Evolutionary conservation across 176 grass and related monocot species (phyloP).

Genomic region (Musa itinerans): DNA sequence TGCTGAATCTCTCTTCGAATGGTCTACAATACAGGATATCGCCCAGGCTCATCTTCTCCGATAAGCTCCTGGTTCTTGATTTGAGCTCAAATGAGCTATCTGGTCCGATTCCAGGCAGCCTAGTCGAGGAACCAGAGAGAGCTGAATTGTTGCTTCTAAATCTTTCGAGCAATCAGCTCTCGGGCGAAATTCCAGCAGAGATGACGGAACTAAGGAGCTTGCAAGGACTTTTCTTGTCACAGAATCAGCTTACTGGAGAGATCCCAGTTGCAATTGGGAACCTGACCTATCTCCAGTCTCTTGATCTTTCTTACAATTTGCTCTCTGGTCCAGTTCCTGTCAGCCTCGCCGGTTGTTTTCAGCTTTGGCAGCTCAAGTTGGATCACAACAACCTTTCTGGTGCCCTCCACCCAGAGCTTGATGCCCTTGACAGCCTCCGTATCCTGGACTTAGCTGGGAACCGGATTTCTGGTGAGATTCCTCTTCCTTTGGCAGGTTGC

Average conservation of each 20-base stretch:
- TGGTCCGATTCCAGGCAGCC: slow-evolving; percentile 26
- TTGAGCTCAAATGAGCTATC: slow-evolving; percentile 43
- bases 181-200: slow-evolving; percentile 35
- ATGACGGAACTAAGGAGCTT: slow-evolving; percentile 59
- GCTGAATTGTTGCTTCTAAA: slow-evolving; percentile 36
- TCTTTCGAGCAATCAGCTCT: slow-evolving; percentile 44
- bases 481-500: slow-evolving; percentile 25
- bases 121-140: slow-evolving; percentile 34
- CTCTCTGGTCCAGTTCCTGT: slow-evolving; percentile 63
- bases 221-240: slow-evolving; percentile 72
- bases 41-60: slow-evolving; percentile 68
- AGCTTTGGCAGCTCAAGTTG: slow-evolving; percentile 68
- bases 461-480: slow-evolving; percentile 27
- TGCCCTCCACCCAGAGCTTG: slow-evolving; percentile 74
- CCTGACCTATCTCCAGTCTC: slow-evolving; percentile 78
- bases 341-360: slow-evolving; percentile 87
- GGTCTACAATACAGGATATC: slow-evolving; percentile 48
- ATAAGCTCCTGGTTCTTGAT: slow-evolving; percentile 52
- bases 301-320: slow-evolving; percentile 76
- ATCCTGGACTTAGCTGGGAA: slow-evolving; percentile 18
- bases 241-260: slow-evolving; percentile 55
- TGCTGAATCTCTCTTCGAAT: slow-evolving; percentile 49
- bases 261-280: slow-evolving; percentile 82
- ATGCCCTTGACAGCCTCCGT: slow-evolving; percentile 68
- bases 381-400: slow-evolving; percentile 64